Evolutionary conservation across 1,139 yeast genomes (phyloP).

Genomic region (Eremothecium coryli): DNA sequence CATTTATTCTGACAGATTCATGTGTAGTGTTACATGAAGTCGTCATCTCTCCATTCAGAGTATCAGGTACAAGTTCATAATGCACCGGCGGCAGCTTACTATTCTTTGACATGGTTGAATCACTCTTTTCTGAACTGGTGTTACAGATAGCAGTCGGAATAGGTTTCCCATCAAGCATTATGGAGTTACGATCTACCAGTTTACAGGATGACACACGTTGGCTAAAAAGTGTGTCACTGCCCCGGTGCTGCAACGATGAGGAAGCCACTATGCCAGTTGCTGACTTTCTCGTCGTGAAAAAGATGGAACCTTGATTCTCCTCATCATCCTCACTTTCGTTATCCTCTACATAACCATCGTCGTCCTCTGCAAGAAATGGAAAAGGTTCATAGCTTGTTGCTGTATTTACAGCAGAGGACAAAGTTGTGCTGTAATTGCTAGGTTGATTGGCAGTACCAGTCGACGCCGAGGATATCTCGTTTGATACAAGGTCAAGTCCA

Average conservation of each 20-base stretch:
- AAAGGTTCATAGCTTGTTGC: neutral
- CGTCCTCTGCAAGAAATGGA: constrained; percentile 13
- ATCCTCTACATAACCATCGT: constrained; percentile 28
- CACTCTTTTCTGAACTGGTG: neutral
- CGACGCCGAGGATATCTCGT: neutral
- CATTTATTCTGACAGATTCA: no score
- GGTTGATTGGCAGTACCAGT: constrained; percentile 5
- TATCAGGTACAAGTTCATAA: constrained; percentile 3
- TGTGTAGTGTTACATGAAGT: no score
- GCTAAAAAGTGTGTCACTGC: constrained; percentile 1
- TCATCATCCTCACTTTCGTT: constrained; percentile 33
- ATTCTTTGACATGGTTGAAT: constrained; percentile 1
- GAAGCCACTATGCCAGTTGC: constrained; percentile 9
- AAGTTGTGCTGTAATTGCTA: constrained; percentile 2
- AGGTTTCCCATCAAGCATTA: neutral
- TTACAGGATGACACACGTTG: neutral
- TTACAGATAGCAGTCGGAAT: neutral
- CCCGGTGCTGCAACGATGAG: constrained; percentile 8
- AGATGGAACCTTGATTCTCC: constrained; percentile 33
- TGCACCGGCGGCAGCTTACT: neutral
- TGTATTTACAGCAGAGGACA: constrained; percentile 13
- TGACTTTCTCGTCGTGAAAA: constrained; percentile 14
- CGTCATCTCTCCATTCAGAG: neutral
- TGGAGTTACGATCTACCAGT: neutral
- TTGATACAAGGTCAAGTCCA: constrained; percentile 2